Base-by-base conservation (phyloP, 805 yeast genomes). In the Metschnikowia gelsemii region DNA sequence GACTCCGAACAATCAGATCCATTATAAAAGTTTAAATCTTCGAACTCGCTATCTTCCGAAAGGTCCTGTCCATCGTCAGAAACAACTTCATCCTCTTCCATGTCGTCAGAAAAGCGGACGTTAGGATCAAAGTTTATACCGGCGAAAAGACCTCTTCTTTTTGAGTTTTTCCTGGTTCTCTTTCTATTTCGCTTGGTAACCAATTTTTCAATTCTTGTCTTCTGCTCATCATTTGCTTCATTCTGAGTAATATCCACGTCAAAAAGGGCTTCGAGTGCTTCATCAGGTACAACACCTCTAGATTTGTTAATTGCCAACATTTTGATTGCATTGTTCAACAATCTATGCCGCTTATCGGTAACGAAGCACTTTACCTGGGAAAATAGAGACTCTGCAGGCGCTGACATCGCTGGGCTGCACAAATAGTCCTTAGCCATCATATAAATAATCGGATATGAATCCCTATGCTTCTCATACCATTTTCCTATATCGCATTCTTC, bases 321-420 rank as follows among this genome's bases (percentile, higher is more conserved):
- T 20, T 31, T 31, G 34, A 31, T 31, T 5, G 34, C 24, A 31
- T 31, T n/a, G 23, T 17, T 16, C 24, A 31, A 31, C 17, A 19
- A 18, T 17, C 23, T 31, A 19, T 31, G 34, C 5, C 24, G 23
- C 12, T 31, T 31, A 8, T 31, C 34, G 4, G 24, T 18, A n/a
- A 19, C 16, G 14, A 19, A 18, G 34, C 34, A 31, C 16, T 20
- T 31, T 14, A n/a, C 11, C 25, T 5, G 34, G 9, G 34, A 31
- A 20, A 31, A 31, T 17, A 17, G 34, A 6, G 16, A 8, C 16
- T 31, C 34, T n/a, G 34, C 24, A 6, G 34, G 34, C 16, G 23
- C 24, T 19, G 34, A 17, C 34, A 31, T 31, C 5, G 34, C 34
- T 19, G 34, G 34, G 17, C 24, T 31, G 24, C 34, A 31, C 34